Conservation (phyloP, 2,329 filamentous ascomycete species). For the Phialophora verrucosa region DNA sequence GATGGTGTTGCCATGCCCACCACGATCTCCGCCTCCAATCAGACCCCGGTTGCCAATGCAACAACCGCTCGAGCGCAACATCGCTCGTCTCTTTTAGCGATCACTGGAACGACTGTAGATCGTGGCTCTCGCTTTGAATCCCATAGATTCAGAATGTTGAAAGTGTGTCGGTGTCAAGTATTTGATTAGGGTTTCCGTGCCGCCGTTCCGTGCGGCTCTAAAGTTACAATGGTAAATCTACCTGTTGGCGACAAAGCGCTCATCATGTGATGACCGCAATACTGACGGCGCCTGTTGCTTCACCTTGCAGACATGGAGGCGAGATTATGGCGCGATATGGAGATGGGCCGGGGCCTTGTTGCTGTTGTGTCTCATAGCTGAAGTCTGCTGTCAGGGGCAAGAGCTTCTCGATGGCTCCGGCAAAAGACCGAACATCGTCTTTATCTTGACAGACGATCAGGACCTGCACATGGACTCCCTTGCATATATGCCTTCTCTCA, state of each 20-base stretch:
- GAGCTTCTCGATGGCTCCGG: constrained; percentile 5
- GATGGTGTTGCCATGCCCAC: constrained; percentile 15
- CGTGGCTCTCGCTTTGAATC: background rate
- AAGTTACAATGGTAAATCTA: background rate
- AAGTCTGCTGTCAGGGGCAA: background rate
- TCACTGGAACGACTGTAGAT: background rate
- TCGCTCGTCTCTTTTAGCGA: background rate
- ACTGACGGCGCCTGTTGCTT: background rate
- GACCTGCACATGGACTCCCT: constrained; percentile 67
- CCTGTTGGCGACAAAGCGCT: background rate
- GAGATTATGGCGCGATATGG: background rate
- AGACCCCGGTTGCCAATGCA: background rate
- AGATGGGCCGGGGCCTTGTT: background rate
- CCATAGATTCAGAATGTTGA: background rate
- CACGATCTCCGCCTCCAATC: background rate
- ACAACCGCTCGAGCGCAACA: background rate
- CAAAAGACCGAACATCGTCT: constrained; percentile 62
- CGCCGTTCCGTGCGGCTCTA: background rate
- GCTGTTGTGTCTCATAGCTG: background rate
- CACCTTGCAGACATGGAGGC: constrained; percentile 5
- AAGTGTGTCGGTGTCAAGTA: background rate
- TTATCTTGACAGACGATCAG: constrained; percentile 72
- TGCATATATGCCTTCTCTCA: constrained; percentile 64
- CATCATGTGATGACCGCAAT: background rate
- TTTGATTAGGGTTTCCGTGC: background rate